These are phyloP conservation scores for Gaultheria prostrata DNA, from an alignment of 148 eudicot genomes.

Conservation along the genomic window DNA sequence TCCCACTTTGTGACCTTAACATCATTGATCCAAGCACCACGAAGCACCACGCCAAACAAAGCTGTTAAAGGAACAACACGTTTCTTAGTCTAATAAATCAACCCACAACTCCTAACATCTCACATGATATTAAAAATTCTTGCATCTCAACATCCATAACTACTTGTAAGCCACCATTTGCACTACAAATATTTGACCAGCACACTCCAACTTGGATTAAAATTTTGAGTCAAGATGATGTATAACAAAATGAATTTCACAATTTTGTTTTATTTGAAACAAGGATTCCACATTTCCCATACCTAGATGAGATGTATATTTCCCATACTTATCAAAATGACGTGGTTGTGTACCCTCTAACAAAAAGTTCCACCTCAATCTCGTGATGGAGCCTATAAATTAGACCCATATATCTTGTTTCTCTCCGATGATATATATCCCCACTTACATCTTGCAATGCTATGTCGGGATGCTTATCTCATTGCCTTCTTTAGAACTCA, in stretches of 20 bases:
- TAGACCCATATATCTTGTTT: neutral
- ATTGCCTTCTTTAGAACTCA: constrained; percentile 11
- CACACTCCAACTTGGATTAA: neutral
- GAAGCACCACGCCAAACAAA: too few relatives aligned
- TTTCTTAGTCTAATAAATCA: too few relatives aligned
- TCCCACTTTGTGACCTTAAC: too few relatives aligned
- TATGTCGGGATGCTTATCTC: neutral
- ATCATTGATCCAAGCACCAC: too few relatives aligned
- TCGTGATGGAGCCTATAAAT: neutral
- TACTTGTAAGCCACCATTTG: neutral
- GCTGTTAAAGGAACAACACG: too few relatives aligned
- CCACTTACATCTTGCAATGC: neutral
- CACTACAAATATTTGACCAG: neutral
- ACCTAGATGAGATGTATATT: too few relatives aligned
- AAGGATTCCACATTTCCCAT: neutral
- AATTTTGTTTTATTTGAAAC: too few relatives aligned
- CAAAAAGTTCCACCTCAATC: neutral
- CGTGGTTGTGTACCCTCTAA: neutral
- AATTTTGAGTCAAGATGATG: neutral
- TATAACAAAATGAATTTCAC: neutral
- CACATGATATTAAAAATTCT: too few relatives aligned
- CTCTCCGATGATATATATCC: neutral
- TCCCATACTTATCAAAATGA: neutral
- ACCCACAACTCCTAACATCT: too few relatives aligned
- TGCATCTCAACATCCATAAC: too few relatives aligned